Base-by-base conservation (phyloP, 805 yeast species). In the Metschnikowia baotianmanensis region DNA sequence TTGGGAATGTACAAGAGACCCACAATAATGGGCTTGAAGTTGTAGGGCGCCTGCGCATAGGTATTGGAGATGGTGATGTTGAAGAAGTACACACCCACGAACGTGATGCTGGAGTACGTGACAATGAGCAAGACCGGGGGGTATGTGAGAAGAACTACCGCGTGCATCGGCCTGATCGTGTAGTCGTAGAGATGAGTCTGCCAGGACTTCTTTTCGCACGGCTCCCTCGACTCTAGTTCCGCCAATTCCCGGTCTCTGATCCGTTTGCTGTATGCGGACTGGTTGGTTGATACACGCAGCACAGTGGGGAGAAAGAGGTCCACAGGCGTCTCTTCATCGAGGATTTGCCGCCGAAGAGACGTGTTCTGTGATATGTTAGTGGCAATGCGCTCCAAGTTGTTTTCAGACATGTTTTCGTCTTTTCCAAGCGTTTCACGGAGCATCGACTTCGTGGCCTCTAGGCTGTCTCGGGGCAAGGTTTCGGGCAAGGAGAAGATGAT, bases 1-100 rank as follows among this genome's bases (percentile, higher is more conserved):
- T 87, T 87, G 26, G 96, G 96, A 24, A 87, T 79, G 63, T 86
- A 87, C 41, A 85, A 71, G 20, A 87, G 68, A 24, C 96, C 96
- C 35, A 83, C 74, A 41, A 81, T 70, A 35, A 86, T 61, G 0
- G 85, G 62, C 24, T 69, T 64, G 69, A 83, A 88, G 53, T 79
- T 77, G 60, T 87, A 87, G 3, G 96, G 96, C 0, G 65, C 60
- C 16, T 72, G 54, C 0, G 85, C 65, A 59, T 80, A 87, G 38
- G 71, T 72, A 52, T 76, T 74, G 34, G 90, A 73, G 31, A 88
- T 67, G 4, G 91, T 73, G 76, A 86, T 72, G 63, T 88, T 88
- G 53, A 86, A 77, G 47, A 83, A 77, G 57, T 86, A 87, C 15
- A 85, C 62, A 12, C 77, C 76, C 3, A 80, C 80, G 62, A 86